Evolutionary conservation across 257 asterid species (phyloP).

Genomic region (Ocimum tenuiflorum): DNA sequence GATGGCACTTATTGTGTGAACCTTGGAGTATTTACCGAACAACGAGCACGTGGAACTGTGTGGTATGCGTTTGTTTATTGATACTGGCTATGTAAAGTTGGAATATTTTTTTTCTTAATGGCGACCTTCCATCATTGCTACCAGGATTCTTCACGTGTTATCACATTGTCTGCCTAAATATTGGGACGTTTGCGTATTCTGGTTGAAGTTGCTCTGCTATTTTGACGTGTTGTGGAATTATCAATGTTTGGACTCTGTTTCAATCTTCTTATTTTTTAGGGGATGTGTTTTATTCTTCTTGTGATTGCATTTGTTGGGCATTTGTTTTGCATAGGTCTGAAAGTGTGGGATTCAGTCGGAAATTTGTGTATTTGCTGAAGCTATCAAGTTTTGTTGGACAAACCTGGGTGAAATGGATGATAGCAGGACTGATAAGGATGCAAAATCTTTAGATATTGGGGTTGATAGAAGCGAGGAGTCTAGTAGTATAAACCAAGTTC

Average conservation of each 20-base stretch:
- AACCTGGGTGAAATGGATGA: conserved; percentile 44
- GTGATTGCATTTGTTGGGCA: not conserved
- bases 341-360: conserved; percentile 18
- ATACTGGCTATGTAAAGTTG: conserved; percentile 12
- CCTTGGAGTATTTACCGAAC: conserved; percentile 26
- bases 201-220: conserved; percentile 14
- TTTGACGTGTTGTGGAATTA: conserved; percentile 11
- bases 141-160: conserved; percentile 21
- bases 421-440: conserved; percentile 28
- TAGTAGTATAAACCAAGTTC: conserved; percentile 13
- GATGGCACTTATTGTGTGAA: conserved; percentile 21
- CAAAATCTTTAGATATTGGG: conserved; percentile 20
- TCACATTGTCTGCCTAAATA: conserved; percentile 21
- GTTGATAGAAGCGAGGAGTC: conserved; percentile 20
- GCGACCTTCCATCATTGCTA: conserved; percentile 4
- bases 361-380: conserved; percentile 15
- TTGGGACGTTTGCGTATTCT: conserved; percentile 10
- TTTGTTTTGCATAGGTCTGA: conserved; percentile 14
- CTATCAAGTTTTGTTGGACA: conserved; percentile 14
- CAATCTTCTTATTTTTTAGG: not conserved
- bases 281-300: conserved; percentile 1
- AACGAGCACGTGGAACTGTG: conserved; percentile 37
- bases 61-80: conserved; percentile 19
- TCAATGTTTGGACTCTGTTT: not conserved
- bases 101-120: conserved; percentile 18